Base-by-base conservation (phyloP, 805 yeast genomes). In the Sugiyamaella qingdaonensis region DNA sequence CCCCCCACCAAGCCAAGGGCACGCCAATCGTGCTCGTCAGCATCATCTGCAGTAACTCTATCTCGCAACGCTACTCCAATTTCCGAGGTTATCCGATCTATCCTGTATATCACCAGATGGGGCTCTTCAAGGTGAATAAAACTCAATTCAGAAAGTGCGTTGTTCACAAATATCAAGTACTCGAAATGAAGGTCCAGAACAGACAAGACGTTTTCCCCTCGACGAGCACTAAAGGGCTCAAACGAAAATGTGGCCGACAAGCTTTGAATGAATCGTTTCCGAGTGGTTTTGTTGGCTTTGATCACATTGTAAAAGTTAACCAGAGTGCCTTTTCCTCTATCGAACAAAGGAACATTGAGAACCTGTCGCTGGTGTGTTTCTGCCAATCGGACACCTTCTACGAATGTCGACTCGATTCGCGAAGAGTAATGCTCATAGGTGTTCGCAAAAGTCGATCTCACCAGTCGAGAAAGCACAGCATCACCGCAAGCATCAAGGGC, bases 351-450 rank as follows among this genome's bases (percentile, higher is more conserved):
- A 7, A 39, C 21, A 5, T 4, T 39, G 13, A 39, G 24, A 14
- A 39, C 13, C 24, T 39, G 24, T 3, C 43, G 43, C 21, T 39
- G 43, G 19, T 14, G 84, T 0, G 66, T 61, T 1, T 78, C 75
- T 0, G 89, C 87, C 21, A 73, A 55, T 50, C 68, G 77, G 5
- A 88, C 62, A 0, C 92, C 94, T 53, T 82, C 86, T 1, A 75
- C 66, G 58, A 87, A 82, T 49, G 82, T 76, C 5, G 82, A 68
- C 46, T 85, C 91, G 19, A 87, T 78, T 62, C 89, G 73, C 1
- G 88, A 78, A 63, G 86, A 92, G 62, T 86, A 82, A 55, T 82
- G 85, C 18, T 78, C 84, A 59, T 78, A 80, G 2, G 88, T 61
- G 8, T 76, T 79, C 18, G 64, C 63, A 59, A 86, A 86, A 52